These are phyloP conservation scores for Podosphaera aphanis DNA, from an alignment of 2,329 filamentous ascomycete genomes.

Conservation along the genomic window DNA sequence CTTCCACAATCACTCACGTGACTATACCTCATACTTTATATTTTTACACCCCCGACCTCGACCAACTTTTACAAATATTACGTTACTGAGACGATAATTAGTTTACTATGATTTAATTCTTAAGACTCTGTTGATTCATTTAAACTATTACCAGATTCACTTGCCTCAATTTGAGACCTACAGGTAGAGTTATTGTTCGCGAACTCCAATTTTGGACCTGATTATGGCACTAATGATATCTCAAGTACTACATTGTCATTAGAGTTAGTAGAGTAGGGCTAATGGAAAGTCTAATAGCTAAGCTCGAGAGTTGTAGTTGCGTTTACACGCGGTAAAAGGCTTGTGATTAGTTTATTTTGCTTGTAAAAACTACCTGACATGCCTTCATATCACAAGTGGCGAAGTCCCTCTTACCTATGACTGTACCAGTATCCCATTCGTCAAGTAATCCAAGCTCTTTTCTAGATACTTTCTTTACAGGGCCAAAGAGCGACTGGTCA, in stretches of 20 bases:
- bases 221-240: background rate
- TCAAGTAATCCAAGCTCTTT: background rate
- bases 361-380: background rate
- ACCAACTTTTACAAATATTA: too few relatives aligned
- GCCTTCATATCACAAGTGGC: background rate
- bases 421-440: background rate
- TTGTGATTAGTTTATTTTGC: background rate
- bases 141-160: background rate
- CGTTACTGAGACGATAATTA: background rate
- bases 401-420: background rate
- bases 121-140: background rate
- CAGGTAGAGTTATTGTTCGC: background rate
- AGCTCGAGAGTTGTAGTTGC: background rate
- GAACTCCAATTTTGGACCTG: background rate
- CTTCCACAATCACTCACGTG: too few relatives aligned
- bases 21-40: too few relatives aligned
- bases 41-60: too few relatives aligned
- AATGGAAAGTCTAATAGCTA: background rate
- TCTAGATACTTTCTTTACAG: conserved; percentile 10
- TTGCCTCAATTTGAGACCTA: background rate
- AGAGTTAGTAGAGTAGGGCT: background rate
- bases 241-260: background rate
- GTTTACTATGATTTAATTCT: background rate
- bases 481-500: conserved; percentile 10
- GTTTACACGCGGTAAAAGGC: background rate